Evolutionary conservation across 352 stramenopile genomes (phyloP).

Genomic region (Phytophthora pluvialis): DNA sequence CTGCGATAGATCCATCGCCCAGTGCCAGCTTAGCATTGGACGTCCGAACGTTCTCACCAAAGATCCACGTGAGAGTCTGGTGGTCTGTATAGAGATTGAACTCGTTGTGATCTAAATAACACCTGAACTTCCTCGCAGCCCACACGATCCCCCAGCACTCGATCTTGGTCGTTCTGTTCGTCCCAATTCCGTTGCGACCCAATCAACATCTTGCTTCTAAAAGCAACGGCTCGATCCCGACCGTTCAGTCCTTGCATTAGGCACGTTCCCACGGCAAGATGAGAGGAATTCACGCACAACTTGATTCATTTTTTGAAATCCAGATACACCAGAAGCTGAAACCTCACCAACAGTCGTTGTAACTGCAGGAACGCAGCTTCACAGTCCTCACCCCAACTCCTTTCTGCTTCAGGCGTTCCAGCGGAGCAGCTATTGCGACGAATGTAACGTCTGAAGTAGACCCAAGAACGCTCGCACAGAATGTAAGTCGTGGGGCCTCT

Average conservation of each 20-base stretch:
- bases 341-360: not conserved
- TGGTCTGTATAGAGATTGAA: too few relatives aligned
- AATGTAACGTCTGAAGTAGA: conserved; percentile 9
- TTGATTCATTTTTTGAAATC: too few relatives aligned
- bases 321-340: too few relatives aligned
- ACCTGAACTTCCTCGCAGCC: too few relatives aligned
- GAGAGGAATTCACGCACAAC: not conserved
- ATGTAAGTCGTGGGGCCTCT: not conserved
- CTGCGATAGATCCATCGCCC: not conserved
- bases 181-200: too few relatives aligned
- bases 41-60: not conserved
- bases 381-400: not conserved
- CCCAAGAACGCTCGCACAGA: not conserved
- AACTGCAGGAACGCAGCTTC: not conserved
- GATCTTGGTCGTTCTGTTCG: too few relatives aligned
- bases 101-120: too few relatives aligned
- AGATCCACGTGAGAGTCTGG: too few relatives aligned
- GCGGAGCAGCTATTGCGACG: not conserved
- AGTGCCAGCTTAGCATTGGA: not conserved
- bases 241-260: not conserved
- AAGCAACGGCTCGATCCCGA: too few relatives aligned
- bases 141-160: too few relatives aligned
- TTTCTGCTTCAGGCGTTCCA: conserved; percentile 16
- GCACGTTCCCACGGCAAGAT: not conserved
- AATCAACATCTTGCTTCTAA: too few relatives aligned